Base-by-base conservation (phyloP, 495 filamentous ascomycete genomes). In the Penicillium salamii region DNA sequence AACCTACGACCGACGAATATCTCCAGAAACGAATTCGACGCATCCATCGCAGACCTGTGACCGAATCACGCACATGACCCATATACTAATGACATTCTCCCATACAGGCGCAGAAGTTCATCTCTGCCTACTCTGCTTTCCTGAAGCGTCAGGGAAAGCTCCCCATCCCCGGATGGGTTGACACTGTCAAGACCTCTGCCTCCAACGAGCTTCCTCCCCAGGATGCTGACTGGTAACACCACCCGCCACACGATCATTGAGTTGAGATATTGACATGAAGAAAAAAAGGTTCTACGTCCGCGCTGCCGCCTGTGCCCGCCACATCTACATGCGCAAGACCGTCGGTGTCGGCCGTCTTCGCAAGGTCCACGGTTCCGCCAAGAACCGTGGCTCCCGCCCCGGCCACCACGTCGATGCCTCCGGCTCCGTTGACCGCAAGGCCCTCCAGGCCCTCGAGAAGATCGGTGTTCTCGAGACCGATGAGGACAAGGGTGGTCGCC, bases 61-160 rank as follows among this genome's bases (percentile, higher is more conserved):
- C 49, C 33, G 50, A 49, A 32, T 14, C 49, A 53, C 33, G 13
- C 38, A 17, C 7, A 36, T 32, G 46, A 37, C 26, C 17, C 40
- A 61, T 52, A 53, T n/a, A 63, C 58, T 65, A 61, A 70, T 52
- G 51, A 52, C 15, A 29, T 53, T 55, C 33, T 48, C 14, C 29
- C 19, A 21, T 59, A 72, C 65, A 87, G 87, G 88, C 91, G 69
- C 87, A 92, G 70, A 92, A 96, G 80, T 97, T 97, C 80, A 92
- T 96, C 74, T 73, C 79, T 53, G 87, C 90, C 72, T 97, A 97
- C 75, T 86, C 91, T 62, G 90, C 85, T 72, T 97, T 97, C 83
- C 75, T 97, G 82, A 97, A 97, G 86, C 85, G 92, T 67, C 92
- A 97, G 81, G 92, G 92, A 70, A 96, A 96, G 81, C 90, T 97